Percentiles rank a stretch among this genome's conserved stretches.
These are phyloP conservation scores for Ophiostoma quercus DNA, from an alignment of 2,329 filamentous ascomycete genomes.

Conservation along the genomic window DNA sequence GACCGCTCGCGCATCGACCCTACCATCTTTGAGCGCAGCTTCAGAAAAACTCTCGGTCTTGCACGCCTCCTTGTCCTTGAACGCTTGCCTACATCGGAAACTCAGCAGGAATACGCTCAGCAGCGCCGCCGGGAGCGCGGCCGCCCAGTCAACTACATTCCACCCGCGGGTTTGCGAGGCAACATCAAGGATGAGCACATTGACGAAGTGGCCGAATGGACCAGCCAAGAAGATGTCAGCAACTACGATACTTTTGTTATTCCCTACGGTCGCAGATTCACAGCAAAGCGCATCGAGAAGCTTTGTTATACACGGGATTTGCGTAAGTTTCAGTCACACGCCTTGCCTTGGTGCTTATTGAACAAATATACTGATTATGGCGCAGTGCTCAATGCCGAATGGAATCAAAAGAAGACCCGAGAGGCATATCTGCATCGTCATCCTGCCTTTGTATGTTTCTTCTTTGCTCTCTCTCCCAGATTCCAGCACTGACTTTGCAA, in stretches of 20 bases:
- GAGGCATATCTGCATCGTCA: slow-evolving; percentile 74
- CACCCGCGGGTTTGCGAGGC: slow-evolving; percentile 43
- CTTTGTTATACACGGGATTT: slow-evolving; percentile 76
- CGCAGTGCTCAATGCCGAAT: slow-evolving; percentile 71
- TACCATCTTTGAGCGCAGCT: slow-evolving; percentile 80
- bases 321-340: slow-evolving; percentile 32
- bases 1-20: slow-evolving; percentile 74
- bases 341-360: too few relatives aligned
- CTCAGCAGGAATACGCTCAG: neutral
- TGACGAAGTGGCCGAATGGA: slow-evolving; percentile 80
- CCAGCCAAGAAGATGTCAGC: slow-evolving; percentile 68
- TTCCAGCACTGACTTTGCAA: neutral
- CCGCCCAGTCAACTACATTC: neutral
- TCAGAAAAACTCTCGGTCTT: slow-evolving; percentile 68
- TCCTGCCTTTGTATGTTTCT: slow-evolving; percentile 57
- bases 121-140: neutral
- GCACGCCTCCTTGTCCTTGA: slow-evolving; percentile 76
- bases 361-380: neutral
- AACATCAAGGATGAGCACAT: slow-evolving; percentile 74
- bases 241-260: slow-evolving; percentile 75
- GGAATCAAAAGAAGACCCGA: slow-evolving; percentile 74
- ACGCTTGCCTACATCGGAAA: slow-evolving; percentile 18
- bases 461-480: neutral
- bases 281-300: slow-evolving; percentile 71
- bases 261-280: slow-evolving; percentile 58